Base-by-base conservation (phyloP, 208 protist species). In the Acanthamoeba sp. region DNA sequence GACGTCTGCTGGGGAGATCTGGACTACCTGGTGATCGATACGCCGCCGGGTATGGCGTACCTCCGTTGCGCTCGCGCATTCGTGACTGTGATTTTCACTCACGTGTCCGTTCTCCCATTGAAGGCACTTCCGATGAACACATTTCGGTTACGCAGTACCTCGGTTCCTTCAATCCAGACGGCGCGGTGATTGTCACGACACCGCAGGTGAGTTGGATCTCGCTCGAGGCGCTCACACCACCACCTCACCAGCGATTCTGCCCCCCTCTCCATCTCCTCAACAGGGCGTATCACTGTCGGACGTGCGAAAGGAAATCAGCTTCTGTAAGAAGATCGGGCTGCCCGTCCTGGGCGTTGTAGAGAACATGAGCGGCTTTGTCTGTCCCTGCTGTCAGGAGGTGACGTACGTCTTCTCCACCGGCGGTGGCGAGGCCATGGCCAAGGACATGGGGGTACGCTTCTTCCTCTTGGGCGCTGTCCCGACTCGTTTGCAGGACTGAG, bases 91-190 rank as follows among this genome's bases (percentile, higher is more conserved):
- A 6, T 55, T 55, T 55, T 52, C 14, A 48, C 48, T 52, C 20
- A 52, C 48, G 22, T 64, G 0, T 27, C 22, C 29, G 62, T 36
- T 36, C 55, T 62, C 24, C 20, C 62, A n/a, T n/a, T n/a, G n/a
- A n/a, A 69, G 99, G 99, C 59, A 99, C 99, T 14, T 99, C 98
- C 18, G 99, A 99, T 96, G 99, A 99, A 96, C 99, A 99, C 97
- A 98, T 99, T 50, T 99, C 99, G 18, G 95, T 98, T 7, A 69
- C 62, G 36, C 62, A 69, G 62, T 69, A 69, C 62, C 62, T 69
- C n/a, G 29, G 22, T 16, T 87, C 78, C 0, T 87, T 32, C 29
- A 50, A 80, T 29, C 40, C 40, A 7, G 94, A 95, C 80, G 96
- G 95, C 16, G 95, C 94, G 18, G 80, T 97, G 36, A 82, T 97